A percentile compares a stretch with the other conserved stretches of the same genome.
Conservation (phyloP, 2,329 filamentous ascomycete species). For the Nemania bipapillata region DNA sequence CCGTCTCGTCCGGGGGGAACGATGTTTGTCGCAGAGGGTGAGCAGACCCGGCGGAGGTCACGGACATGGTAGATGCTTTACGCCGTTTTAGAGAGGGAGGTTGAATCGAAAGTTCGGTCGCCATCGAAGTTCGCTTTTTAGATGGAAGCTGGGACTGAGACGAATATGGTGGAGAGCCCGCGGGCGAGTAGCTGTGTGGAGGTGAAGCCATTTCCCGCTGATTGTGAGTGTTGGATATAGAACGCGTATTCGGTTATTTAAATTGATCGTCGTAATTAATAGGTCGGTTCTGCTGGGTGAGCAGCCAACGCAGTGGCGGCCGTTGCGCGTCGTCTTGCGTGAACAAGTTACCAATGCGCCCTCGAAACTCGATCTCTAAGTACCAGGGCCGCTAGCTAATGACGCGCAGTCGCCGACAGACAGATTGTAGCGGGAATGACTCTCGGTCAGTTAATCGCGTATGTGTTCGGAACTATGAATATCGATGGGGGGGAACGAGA, state of each 20-base stretch:
- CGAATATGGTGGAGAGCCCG: slow-evolving; percentile 66
- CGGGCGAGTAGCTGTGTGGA: slow-evolving; percentile 61
- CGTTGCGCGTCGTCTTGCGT: neutral
- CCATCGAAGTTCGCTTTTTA: slow-evolving; percentile 72
- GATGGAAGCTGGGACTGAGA: slow-evolving; percentile 63
- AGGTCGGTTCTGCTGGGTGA: neutral
- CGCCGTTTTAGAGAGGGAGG: slow-evolving; percentile 70
- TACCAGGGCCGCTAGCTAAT: neutral
- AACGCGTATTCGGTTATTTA: neutral
- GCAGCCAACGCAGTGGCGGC: neutral
- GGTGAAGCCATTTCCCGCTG: slow-evolving; percentile 65
- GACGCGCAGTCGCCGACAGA: neutral
- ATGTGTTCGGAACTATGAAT: neutral
- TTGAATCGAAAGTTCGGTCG: slow-evolving; percentile 62
- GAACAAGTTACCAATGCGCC: neutral
- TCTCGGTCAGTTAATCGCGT: neutral
- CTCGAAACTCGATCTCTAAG: neutral
- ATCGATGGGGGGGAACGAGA: neutral
- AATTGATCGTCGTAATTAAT: neutral
- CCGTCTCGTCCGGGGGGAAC: slow-evolving; percentile 73
- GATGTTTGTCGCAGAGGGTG: slow-evolving; percentile 84
- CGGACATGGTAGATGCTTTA: slow-evolving; percentile 73
- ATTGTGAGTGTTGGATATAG: neutral
- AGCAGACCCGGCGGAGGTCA: slow-evolving; percentile 62
- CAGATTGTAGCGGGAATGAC: neutral